These are phyloP conservation scores for Bimuria novae-zelandiae DNA, from an alignment of 2,329 filamentous ascomycete genomes.

Conservation along the genomic window DNA sequence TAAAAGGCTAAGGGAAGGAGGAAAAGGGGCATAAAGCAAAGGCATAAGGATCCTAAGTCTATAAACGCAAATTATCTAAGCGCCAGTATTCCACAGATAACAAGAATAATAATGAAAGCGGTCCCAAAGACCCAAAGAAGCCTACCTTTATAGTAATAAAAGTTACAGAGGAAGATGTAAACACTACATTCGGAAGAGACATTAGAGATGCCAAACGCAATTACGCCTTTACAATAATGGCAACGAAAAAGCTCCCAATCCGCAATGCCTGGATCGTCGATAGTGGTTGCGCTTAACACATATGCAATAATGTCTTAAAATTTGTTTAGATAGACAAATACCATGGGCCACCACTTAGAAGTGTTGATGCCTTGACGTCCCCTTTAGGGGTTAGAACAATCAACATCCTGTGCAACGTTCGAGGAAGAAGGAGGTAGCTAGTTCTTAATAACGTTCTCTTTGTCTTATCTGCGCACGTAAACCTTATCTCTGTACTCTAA, in stretches of 20 bases:
- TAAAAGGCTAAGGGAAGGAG: constrained; percentile 3
- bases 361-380: constrained; percentile 7
- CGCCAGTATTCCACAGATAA: constrained; percentile 2
- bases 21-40: constrained; percentile 3
- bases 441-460: not conserved
- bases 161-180: constrained; percentile 9
- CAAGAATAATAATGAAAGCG: not conserved
- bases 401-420: constrained; percentile 6
- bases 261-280: constrained; percentile 14
- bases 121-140: not conserved
- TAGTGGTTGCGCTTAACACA: constrained; percentile 9
- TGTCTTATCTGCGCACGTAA: constrained; percentile 7
- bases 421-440: constrained; percentile 7
- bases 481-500: constrained; percentile 3
- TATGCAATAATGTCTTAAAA: constrained; percentile 10
- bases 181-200: constrained; percentile 9
- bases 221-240: constrained; percentile 8
- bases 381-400: constrained; percentile 8
- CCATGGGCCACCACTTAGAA: constrained; percentile 6
- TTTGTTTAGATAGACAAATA: constrained; percentile 6
- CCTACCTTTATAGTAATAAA: constrained; percentile 6
- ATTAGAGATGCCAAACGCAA: constrained; percentile 1
- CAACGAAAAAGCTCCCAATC: constrained; percentile 13
- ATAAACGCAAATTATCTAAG: not conserved
- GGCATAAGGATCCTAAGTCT: not conserved